phyloP scores from a whole-genome alignment of 371 early-diverging fungal species.

The Saksenaea vasiformis region DNA sequence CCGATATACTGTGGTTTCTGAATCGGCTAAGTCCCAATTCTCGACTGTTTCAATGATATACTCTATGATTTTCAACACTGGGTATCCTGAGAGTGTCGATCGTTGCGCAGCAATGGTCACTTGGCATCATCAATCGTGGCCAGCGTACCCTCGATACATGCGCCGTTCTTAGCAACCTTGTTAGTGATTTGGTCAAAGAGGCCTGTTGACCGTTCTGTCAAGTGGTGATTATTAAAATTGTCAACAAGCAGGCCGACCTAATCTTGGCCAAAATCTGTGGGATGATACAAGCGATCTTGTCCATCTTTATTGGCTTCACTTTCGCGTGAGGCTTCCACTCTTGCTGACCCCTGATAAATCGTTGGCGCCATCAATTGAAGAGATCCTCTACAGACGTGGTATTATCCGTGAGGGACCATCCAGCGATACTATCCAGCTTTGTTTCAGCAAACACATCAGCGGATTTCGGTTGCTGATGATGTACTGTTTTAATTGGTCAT shows the following conservation, averaged over 20 bases:
- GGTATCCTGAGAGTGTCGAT: conserved; percentile 5
- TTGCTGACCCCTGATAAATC: not conserved
- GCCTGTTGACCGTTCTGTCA: not conserved
- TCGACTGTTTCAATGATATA: conserved; percentile 12
- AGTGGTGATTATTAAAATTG: not conserved
- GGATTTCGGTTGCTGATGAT: not conserved
- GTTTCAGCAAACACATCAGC: not conserved
- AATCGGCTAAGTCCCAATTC: conserved; percentile 12
- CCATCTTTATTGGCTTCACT: not conserved
- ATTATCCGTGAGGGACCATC: not conserved
- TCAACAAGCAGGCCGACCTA: not conserved
- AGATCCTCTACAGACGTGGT: not conserved
- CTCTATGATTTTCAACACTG: conserved; percentile 1
- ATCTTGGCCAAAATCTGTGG: not conserved
- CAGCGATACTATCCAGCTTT: not conserved
- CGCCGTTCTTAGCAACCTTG: not conserved
- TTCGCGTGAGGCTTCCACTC: not conserved
- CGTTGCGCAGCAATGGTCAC: conserved; percentile 1
- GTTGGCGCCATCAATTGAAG: not conserved
- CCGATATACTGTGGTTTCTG: conserved; percentile 12
- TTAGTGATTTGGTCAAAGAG: not conserved
- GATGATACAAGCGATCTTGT: not conserved
- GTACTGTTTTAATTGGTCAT: not conserved
- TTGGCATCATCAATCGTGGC: conserved; percentile 2
- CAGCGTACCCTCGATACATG: conserved; percentile 1